Conservation (phyloP, 148 eudicot species). For the Silene latifolia region DNA sequence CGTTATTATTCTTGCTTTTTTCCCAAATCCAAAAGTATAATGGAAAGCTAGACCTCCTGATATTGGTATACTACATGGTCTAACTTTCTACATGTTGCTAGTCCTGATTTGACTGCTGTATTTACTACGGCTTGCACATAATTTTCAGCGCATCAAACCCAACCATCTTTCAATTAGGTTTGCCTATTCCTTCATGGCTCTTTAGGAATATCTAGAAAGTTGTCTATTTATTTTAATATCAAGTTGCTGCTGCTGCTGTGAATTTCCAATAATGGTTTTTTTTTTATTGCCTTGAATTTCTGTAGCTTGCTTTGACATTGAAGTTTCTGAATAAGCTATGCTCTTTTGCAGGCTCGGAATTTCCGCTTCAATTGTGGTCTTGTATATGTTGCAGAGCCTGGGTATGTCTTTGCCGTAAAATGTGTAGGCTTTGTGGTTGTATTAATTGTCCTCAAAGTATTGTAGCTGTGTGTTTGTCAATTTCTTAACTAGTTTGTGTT, state of each 20-base stretch:
- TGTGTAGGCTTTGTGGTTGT: not conserved
- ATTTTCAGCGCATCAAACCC: not conserved
- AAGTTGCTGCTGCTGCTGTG: not conserved
- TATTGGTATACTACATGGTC: not conserved
- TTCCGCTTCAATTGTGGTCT: slow-evolving; percentile 92
- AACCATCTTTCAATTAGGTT: not conserved
- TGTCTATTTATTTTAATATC: not conserved
- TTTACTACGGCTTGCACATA: not conserved
- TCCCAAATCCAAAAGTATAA: not conserved
- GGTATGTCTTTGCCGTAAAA: slow-evolving; percentile 42
- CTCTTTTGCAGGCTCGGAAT: slow-evolving; percentile 76
- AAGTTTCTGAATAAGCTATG: slow-evolving; percentile 1
- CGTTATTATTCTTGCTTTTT: not conserved
- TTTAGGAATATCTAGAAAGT: not conserved
- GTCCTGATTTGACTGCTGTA: not conserved
- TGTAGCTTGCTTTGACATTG: not conserved
- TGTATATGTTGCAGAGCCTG: slow-evolving; percentile 96
- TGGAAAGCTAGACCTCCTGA: not conserved
- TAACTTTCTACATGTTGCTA: not conserved
- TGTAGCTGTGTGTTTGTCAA: not conserved
- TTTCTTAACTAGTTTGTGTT: not conserved
- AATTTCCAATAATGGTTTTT: not conserved
- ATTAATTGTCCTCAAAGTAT: not conserved
- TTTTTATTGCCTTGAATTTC: not conserved
- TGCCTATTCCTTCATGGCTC: not conserved